Evolutionary conservation across 805 yeast genomes (phyloP).

Genomic region (Wickerhamomyces bovis): DNA sequence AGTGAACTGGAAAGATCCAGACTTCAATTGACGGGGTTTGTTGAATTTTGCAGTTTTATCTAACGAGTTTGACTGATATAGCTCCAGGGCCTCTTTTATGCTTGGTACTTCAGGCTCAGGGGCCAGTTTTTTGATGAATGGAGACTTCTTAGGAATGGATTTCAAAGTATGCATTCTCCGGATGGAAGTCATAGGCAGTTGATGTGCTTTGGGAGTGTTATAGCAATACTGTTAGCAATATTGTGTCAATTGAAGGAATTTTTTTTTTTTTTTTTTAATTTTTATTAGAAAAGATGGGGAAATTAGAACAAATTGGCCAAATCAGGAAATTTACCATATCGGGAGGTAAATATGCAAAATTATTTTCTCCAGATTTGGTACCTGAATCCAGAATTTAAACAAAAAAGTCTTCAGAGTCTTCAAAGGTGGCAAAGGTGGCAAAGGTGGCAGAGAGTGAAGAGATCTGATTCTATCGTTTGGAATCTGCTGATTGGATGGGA

Average conservation of each 20-base stretch:
- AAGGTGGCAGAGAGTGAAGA: too few relatives aligned
- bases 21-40: constrained; percentile 43
- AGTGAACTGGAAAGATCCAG: constrained; percentile 70
- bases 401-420: too few relatives aligned
- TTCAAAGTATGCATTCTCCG: constrained; percentile 9
- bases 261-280: not conserved
- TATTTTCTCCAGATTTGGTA: not conserved
- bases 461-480: too few relatives aligned
- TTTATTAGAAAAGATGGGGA: not conserved
- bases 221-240: too few relatives aligned
- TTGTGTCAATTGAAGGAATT: not conserved
- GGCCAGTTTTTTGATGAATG: constrained; percentile 8
- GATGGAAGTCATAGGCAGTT: not conserved
- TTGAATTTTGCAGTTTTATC: constrained; percentile 31
- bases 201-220: too few relatives aligned
- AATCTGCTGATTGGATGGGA: too few relatives aligned
- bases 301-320: not conserved
- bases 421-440: too few relatives aligned
- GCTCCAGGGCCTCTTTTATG: constrained; percentile 23
- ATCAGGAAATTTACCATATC: not conserved
- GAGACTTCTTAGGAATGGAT: constrained; percentile 10
- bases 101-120: constrained; percentile 28
- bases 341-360: not conserved
- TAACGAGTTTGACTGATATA: constrained; percentile 19
- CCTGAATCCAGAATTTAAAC: not conserved